These are phyloP conservation scores for Heliamphora pulchella DNA, from an alignment of 179 eudicot genomes.

Conservation along the genomic window DNA sequence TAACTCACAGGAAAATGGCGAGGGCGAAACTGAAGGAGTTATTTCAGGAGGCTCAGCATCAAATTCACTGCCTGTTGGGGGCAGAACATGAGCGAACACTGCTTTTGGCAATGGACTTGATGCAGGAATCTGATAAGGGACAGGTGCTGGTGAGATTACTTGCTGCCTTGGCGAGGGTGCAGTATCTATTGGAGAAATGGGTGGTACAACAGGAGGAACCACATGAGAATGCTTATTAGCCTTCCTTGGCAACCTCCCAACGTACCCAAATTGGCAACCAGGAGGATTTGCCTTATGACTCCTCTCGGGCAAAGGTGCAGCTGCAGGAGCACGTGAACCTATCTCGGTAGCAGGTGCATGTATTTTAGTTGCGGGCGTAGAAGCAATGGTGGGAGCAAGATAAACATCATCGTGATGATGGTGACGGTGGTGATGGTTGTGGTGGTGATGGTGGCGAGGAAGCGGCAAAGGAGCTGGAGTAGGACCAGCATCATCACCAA, in stretches of 20 bases:
- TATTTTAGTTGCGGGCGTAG: constrained; percentile 38
- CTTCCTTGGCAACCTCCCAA: constrained; percentile 34
- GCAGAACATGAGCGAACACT: constrained; percentile 44
- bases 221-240: constrained; percentile 35
- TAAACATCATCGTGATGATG: constrained; percentile 35
- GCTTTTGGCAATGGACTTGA: constrained; percentile 62
- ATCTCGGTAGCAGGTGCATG: constrained; percentile 24
- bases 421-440: constrained; percentile 63
- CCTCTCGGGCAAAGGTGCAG: constrained; percentile 34
- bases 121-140: constrained; percentile 35
- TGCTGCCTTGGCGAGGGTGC: constrained; percentile 39
- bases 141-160: constrained; percentile 39
- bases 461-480: constrained; percentile 60
- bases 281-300: constrained; percentile 48
- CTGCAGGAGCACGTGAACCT: constrained; percentile 25
- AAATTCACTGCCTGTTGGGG: constrained; percentile 41
- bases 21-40: constrained; percentile 43
- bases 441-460: constrained; percentile 44
- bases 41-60: constrained; percentile 53
- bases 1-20: constrained; percentile 66
- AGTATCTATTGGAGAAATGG: constrained; percentile 32
- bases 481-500: constrained; percentile 43
- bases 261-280: constrained; percentile 46
- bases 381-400: constrained; percentile 45
- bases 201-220: constrained; percentile 39